phyloP scores from a whole-genome alignment of 2,329 filamentous ascomycete genomes.

The Fusarium sp. region DNA sequence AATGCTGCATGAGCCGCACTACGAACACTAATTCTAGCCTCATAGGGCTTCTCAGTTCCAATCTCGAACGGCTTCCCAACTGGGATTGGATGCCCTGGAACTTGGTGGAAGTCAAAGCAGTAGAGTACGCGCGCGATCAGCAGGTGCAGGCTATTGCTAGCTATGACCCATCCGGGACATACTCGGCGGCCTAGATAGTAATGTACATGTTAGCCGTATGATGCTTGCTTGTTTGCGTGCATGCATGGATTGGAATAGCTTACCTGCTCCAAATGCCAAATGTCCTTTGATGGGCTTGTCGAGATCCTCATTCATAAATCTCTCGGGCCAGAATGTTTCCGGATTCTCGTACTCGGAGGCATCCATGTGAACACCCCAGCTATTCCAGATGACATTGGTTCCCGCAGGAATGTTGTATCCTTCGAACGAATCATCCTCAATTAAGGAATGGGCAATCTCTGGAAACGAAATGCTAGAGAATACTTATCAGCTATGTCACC shows the following conservation, averaged over 20 bases:
- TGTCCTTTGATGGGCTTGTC: background rate
- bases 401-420: background rate
- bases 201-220: background rate
- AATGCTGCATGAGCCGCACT: background rate
- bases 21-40: background rate
- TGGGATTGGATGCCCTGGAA: background rate
- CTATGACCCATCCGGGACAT: background rate
- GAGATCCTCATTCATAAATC: background rate
- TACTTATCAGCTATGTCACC: background rate
- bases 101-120: background rate
- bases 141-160: background rate
- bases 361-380: background rate
- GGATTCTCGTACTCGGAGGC: background rate
- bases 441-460: background rate
- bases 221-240: background rate
- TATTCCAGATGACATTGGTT: background rate
- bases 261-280: background rate
- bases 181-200: background rate
- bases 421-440: background rate
- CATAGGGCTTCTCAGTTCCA: background rate
- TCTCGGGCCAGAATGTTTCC: background rate
- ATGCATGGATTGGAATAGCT: background rate
- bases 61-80: background rate
- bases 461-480: background rate
- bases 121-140: background rate